phyloP scores from a whole-genome alignment of 805 yeast genomes.

The Kodamaea neixiangensis region DNA sequence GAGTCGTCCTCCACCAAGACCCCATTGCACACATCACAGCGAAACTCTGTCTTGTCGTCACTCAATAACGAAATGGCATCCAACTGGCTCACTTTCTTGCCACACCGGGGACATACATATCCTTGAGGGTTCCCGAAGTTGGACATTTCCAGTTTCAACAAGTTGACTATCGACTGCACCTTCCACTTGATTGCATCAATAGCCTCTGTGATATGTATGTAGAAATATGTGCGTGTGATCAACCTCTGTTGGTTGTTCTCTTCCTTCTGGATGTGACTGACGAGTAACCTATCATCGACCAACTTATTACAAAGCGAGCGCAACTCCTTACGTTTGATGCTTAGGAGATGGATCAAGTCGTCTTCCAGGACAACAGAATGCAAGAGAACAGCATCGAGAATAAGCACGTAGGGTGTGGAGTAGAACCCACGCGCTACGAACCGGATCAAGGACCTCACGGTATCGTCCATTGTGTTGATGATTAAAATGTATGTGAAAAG shows the following conservation, averaged over 20 bases:
- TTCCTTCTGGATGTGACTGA: constrained; percentile 70
- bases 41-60: constrained; percentile 76
- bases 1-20: constrained; percentile 85
- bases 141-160: constrained; percentile 78
- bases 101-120: constrained; percentile 85
- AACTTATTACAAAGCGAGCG: constrained; percentile 78
- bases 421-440: constrained; percentile 87
- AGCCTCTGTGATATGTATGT: constrained; percentile 87
- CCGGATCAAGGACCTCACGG: constrained; percentile 59
- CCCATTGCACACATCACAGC: constrained; percentile 83
- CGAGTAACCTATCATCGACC: constrained; percentile 79
- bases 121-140: constrained; percentile 92
- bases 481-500: neutral
- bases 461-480: constrained; percentile 37
- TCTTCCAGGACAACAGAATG: constrained; percentile 93
- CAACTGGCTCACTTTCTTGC: constrained; percentile 74
- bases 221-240: constrained; percentile 77
- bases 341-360: constrained; percentile 77
- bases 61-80: constrained; percentile 84
- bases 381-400: constrained; percentile 81
- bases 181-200: constrained; percentile 97
- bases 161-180: constrained; percentile 80
- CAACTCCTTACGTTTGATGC: constrained; percentile 83
- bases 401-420: constrained; percentile 76
- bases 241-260: constrained; percentile 63